Evolutionary conservation across 371 early-diverging fungal species (phyloP), one percentile per base, ranked within the genome.

Genomic region (Dinochytrium kinnereticum): DNA sequence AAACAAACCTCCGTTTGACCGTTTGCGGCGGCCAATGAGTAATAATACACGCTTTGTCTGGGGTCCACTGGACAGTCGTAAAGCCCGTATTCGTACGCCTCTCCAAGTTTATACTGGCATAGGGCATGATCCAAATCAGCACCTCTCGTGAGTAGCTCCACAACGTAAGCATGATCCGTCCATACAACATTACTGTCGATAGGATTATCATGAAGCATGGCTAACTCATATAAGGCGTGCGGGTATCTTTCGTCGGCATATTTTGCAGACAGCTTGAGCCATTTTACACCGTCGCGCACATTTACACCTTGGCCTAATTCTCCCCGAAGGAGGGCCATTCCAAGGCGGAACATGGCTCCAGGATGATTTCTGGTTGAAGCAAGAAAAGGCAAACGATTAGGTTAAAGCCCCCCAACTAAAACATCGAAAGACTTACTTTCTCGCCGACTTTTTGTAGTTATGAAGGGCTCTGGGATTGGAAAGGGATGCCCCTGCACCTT

Each of bases 11-110:
- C 94, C 5, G 91, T 88, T 74, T 95, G 89, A n/a, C 92, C 94
- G 53, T 90, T 90, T 40, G 91, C 89, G 0, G 96, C 95, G 0
- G 98, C 97, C 21, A 89, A 84, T 66, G 86, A 86, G 77, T 95
- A 96, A 72, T 88, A 93, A 68, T 90, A 90, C 68, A 92, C 89
- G 10, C 90, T 90, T 37, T 88, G 78, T 24, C 88, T 89, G 15
- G 92, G 87, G 61, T 92, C 91, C 72, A 88, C 89, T 34, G 76
- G 75, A 61, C 89, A 87, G 30, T 91, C 89, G 50, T 91, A 81
- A 67, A 89, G 86, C 15, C 93, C 94, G 73, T 92, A 90, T 75
- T 94, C 93, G 78, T 90, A 94, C 66, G 90, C 91, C 73, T 90
- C 90, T 26, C 93, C 95, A 7, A 96, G 78, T 72, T 90, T 86